Percentiles rank a stretch among this genome's conserved stretches.
These are phyloP conservation scores for Cucurbita maxima DNA, from an alignment of 306 rosid species.

Conservation along the genomic window DNA sequence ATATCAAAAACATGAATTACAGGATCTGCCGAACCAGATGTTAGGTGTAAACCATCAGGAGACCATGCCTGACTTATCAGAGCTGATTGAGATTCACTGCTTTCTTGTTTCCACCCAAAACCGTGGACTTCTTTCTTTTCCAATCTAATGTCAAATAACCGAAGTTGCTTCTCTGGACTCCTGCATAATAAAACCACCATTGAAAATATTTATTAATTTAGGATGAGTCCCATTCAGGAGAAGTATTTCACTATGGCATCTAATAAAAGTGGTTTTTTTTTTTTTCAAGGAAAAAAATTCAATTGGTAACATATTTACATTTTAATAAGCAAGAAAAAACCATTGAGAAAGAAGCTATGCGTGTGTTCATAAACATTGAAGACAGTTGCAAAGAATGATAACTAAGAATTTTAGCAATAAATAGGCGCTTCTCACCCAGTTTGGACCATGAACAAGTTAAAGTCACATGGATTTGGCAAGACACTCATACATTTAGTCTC, in stretches of 20 bases:
- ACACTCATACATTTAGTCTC: constrained; percentile 87
- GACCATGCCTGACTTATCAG: constrained; percentile 95
- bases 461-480: constrained; percentile 71
- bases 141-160: constrained; percentile 65
- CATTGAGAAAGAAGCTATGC: not conserved
- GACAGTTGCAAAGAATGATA: not conserved
- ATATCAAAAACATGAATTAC: constrained; percentile 82
- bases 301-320: not conserved
- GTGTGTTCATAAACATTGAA: not conserved
- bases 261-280: too few relatives aligned
- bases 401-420: not conserved
- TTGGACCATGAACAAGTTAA: constrained; percentile 75
- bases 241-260: not conserved
- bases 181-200: constrained; percentile 25
- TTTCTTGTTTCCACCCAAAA: constrained; percentile 97
- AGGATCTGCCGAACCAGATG: constrained; percentile 92
- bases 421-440: constrained; percentile 33
- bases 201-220: not conserved
- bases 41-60: constrained; percentile 68
- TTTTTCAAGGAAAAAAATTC: too few relatives aligned
- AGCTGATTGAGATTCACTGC: constrained; percentile 95
- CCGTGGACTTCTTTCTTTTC: constrained; percentile 69
- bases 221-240: not conserved
- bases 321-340: not conserved
- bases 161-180: constrained; percentile 79